Evolutionary conservation across 371 early-diverging fungal genomes (phyloP).

Genomic region (Funneliformis caledonium): DNA sequence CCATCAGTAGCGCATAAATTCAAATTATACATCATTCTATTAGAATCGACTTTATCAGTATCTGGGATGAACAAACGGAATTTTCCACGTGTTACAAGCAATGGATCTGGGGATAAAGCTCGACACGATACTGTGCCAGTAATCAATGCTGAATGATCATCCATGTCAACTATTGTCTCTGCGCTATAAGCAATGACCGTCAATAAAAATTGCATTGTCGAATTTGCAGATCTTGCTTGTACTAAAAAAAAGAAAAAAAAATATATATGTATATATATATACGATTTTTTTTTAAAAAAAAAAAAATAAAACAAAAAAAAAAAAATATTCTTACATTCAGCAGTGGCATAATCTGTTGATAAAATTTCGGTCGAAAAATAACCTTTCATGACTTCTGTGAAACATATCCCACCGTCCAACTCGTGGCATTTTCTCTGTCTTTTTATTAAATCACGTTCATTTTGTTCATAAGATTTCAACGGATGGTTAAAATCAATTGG

Average conservation of each 20-base stretch:
- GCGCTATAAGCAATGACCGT: constrained; percentile 46
- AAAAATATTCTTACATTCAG: constrained; percentile 19
- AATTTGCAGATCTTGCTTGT: constrained; percentile 49
- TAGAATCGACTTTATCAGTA: constrained; percentile 45
- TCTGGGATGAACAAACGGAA: constrained; percentile 47
- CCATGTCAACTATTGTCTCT: constrained; percentile 44
- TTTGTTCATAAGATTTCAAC: constrained; percentile 42
- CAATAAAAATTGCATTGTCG: constrained; percentile 46
- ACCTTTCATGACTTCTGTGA: constrained; percentile 50
- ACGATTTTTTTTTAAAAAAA: neutral
- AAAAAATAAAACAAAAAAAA: neutral
- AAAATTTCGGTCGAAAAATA: constrained; percentile 51
- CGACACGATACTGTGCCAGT: constrained; percentile 51
- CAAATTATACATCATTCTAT: constrained; percentile 49
- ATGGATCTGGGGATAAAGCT: constrained; percentile 52
- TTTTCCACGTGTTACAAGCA: constrained; percentile 49
- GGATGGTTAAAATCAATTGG: constrained; percentile 48
- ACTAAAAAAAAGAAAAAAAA: constrained; percentile 8
- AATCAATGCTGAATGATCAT: constrained; percentile 45
- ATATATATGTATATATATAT: neutral
- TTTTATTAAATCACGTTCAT: constrained; percentile 40
- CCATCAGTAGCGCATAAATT: constrained; percentile 45
- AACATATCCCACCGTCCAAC: constrained; percentile 42
- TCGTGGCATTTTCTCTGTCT: constrained; percentile 41
- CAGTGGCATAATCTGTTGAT: constrained; percentile 45